phyloP scores from a whole-genome alignment of 768 basidiomycete genomes.

The Lentinula aciculospora region DNA sequence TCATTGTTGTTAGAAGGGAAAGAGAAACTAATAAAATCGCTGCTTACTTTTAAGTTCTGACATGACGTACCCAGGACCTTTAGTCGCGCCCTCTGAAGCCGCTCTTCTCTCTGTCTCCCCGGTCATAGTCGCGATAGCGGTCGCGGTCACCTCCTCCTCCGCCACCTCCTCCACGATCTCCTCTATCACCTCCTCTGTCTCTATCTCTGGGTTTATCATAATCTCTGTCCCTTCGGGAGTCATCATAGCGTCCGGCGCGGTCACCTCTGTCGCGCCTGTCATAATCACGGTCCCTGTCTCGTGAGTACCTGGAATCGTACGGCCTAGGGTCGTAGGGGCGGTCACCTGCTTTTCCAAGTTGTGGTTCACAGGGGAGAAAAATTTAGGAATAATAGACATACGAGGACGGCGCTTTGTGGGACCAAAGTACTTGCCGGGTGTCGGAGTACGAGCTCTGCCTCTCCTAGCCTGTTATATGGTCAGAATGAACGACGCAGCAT shows the following conservation, averaged over 20 bases:
- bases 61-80: no score
- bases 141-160: slow-evolving; percentile 18
- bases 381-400: slow-evolving; percentile 16
- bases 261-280: slow-evolving; percentile 30
- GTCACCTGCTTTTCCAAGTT: slow-evolving; percentile 43
- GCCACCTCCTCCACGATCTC: slow-evolving; percentile 6
- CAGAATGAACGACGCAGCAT: not conserved
- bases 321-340: slow-evolving; percentile 90
- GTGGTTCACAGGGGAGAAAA: not conserved
- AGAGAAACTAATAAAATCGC: no score
- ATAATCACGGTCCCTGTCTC: slow-evolving; percentile 34
- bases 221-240: slow-evolving; percentile 13
- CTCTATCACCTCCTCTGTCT: not conserved
- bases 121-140: not conserved
- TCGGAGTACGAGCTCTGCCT: slow-evolving; percentile 86
- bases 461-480: slow-evolving; percentile 60
- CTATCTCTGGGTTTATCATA: not conserved
- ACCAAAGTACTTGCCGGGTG: slow-evolving; percentile 92
- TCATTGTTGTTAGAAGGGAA: no score
- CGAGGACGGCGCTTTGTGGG: slow-evolving; percentile 78
- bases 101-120: not conserved
- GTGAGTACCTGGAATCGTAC: slow-evolving; percentile 80
- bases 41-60: not conserved
- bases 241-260: slow-evolving; percentile 14
- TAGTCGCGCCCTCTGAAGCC: not conserved